phyloP scores from a whole-genome alignment of 2,329 filamentous ascomycete genomes.

The Cucurbitaria berberidis region DNA sequence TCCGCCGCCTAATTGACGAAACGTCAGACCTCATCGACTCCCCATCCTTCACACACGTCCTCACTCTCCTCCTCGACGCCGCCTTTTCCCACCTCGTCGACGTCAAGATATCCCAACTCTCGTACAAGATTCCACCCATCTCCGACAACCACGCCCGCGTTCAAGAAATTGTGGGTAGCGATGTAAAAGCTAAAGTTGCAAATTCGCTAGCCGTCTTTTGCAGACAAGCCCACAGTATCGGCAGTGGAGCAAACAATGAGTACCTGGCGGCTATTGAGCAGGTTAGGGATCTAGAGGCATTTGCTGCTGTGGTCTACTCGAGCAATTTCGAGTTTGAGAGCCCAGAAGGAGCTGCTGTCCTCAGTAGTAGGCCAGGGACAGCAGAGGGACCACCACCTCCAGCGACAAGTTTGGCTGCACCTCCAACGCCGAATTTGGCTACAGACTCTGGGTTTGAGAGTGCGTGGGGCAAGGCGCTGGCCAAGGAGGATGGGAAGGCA shows the following conservation, averaged over 20 bases:
- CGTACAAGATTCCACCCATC: slow-evolving; percentile 70
- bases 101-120: slow-evolving; percentile 76
- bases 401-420: slow-evolving; percentile 47
- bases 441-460: slow-evolving; percentile 70
- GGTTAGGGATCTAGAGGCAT: slow-evolving; percentile 78
- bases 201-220: slow-evolving; percentile 90
- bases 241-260: slow-evolving; percentile 63
- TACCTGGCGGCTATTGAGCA: slow-evolving; percentile 72
- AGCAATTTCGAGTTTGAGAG: slow-evolving; percentile 72
- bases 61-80: slow-evolving; percentile 84
- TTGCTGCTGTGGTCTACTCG: slow-evolving; percentile 85
- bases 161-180: slow-evolving; percentile 59
- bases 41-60: slow-evolving; percentile 84
- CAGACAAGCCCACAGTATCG: slow-evolving; percentile 87
- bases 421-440: slow-evolving; percentile 36
- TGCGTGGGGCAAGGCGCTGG: slow-evolving; percentile 71
- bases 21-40: slow-evolving; percentile 96
- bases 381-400: slow-evolving; percentile 57
- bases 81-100: slow-evolving; percentile 86
- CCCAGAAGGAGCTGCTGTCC: slow-evolving; percentile 39
- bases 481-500: slow-evolving; percentile 49
- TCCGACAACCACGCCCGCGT: slow-evolving; percentile 52
- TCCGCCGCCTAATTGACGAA: slow-evolving; percentile 89
- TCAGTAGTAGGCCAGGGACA: slow-evolving; percentile 34
- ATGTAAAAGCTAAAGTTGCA: slow-evolving; percentile 74